Base-by-base conservation (phyloP, 2,329 filamentous ascomycete species). In the Blastomyces parvus region DNA sequence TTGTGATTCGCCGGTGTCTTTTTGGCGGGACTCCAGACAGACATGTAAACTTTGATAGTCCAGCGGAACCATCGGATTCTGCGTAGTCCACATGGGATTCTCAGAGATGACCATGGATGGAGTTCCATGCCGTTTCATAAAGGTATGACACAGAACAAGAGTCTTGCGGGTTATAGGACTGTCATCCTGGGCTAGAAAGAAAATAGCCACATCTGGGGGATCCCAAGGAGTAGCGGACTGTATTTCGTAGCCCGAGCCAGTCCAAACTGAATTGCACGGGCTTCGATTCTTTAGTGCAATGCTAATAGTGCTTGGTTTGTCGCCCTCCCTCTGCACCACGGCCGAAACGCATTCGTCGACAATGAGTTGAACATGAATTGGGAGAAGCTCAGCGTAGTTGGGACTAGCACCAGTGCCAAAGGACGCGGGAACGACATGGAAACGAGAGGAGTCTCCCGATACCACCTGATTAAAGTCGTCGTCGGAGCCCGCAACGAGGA, bases 311-410 rank as follows among this genome's bases (percentile, higher is more conserved):
- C 69, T 70, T 57, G 73, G 68, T 17, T 67, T 69, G 58, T 68
- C 66, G 7, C 66, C 64, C 19, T 66, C 67, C 33, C 65, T 55
- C n/a, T 70, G 70, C 19, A 69, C 70, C 1, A 67, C 66, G 25
- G 77, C 76, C 27, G 70, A 69, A 50, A 74, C 66, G 63, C 78
- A 81, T 64, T 80, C 78, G 57, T 81, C 78, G 46, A 81, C 78
- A 60, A 79, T 74, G 17, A 81, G 73, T 65, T 80, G 78, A 19
- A 79, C 74, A 70, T 76, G 75, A 57, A 77, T 79, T 38, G 77
- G 78, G 33, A 81, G 76, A 33, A 81, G 75, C 59, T 81, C 78
- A 17, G 79, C 79, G 69, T 78, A 78, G 50, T 79, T 79, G 7
- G 79, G 76, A 42, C 76, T 70, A 36, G 76, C 72, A 27, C 76